Conservation (phyloP, 2,329 filamentous ascomycete species). For the Beauveria medogensis region DNA sequence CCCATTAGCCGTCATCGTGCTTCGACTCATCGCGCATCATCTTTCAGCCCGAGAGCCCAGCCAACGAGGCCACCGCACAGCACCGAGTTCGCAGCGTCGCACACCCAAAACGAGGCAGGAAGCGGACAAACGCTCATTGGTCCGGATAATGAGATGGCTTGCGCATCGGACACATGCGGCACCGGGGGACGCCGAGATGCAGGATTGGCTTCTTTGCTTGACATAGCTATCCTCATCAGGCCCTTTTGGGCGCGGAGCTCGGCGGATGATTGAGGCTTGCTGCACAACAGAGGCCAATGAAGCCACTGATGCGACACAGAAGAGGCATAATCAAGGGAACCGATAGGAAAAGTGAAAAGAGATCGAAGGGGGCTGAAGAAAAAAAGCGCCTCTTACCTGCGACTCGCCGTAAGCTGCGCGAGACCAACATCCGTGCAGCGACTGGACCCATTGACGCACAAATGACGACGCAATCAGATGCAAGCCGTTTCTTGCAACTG, state of each 20-base stretch:
- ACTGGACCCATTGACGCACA: not conserved
- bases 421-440: not conserved
- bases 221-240: too few species aligned
- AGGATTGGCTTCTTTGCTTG: too few species aligned
- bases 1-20: not conserved
- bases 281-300: too few species aligned
- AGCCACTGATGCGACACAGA: not conserved
- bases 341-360: too few species aligned
- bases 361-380: not conserved
- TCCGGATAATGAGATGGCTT: not conserved
- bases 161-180: too few species aligned
- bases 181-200: too few species aligned
- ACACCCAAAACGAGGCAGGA: not conserved
- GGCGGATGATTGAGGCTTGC: too few species aligned
- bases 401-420: not conserved
- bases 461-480: not conserved
- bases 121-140: not conserved
- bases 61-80: not conserved
- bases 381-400: not conserved
- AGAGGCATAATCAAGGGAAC: not conserved
- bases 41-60: not conserved
- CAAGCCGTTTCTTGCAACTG: not conserved
- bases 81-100: not conserved
- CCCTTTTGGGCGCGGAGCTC: too few species aligned
- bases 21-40: constrained; percentile 8